Evolutionary conservation across 2,329 filamentous ascomycete species (phyloP).

Genomic region (Neonectria punicea): DNA sequence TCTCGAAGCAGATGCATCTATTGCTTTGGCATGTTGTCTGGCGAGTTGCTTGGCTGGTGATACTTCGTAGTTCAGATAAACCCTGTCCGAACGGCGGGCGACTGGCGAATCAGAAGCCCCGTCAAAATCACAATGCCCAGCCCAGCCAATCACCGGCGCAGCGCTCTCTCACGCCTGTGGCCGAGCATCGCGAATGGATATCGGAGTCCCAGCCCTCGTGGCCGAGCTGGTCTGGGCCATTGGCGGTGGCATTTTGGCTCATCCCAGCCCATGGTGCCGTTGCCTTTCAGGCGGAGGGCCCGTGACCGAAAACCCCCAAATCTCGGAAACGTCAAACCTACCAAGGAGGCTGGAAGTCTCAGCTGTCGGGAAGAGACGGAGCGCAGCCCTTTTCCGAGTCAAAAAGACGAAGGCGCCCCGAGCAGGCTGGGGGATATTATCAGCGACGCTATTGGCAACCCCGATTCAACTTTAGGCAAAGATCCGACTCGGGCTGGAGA

Average conservation of each 20-base stretch:
- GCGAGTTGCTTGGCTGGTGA: slow-evolving; percentile 9
- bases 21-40: slow-evolving; percentile 17
- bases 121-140: slow-evolving; percentile 40
- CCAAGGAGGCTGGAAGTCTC: not conserved
- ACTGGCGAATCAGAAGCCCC: slow-evolving; percentile 37
- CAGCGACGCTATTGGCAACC: not conserved
- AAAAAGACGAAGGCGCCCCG: not conserved
- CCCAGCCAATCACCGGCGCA: slow-evolving; percentile 27
- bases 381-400: not conserved
- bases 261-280: slow-evolving; percentile 3
- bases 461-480: not conserved
- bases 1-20: slow-evolving; percentile 14
- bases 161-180: not conserved
- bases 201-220: slow-evolving; percentile 37
- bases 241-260: slow-evolving; percentile 25
- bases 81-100: slow-evolving; percentile 24
- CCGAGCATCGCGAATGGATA: slow-evolving; percentile 33
- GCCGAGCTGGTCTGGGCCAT: slow-evolving; percentile 32
- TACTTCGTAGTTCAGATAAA: slow-evolving; percentile 19
- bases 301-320: slow-evolving; percentile 25
- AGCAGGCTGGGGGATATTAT: not conserved
- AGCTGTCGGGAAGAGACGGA: slow-evolving; percentile 22
- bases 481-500: slow-evolving; percentile 4
- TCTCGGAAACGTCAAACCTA: too few species aligned
- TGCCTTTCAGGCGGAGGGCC: slow-evolving; percentile 3